Evolutionary conservation across 23 red algal species (phyloP), one percentile per base, ranked within the genome.

Genomic region (Agarophyton chilense): DNA sequence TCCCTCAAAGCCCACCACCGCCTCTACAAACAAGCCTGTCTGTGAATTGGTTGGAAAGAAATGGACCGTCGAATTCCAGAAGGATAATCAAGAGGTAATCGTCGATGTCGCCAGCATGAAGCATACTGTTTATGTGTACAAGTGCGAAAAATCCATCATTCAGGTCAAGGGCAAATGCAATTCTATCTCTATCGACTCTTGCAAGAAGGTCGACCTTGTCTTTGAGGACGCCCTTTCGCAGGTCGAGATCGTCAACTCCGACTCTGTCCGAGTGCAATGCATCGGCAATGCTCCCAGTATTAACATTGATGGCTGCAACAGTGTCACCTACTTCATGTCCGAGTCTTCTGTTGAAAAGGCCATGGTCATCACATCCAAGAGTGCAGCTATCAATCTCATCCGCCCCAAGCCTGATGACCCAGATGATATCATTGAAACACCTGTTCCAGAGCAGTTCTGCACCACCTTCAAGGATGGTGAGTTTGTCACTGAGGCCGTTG

Each of bases 121-220:
- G 80, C 90, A 97, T 43, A 87, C 95, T 24, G 95, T 97, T n/a
- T 97, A 97, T 77, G 86, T 97, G n/a, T 97, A 97, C 72, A 68
- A 79, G 57, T 97, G 95, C 80, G 79, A 93, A 21, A 93, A 97
- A 81, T 86, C 72, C 28, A 66, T 87, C 33, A 78, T 97, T 17
- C 84, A 94, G 63, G 72, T 97, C 58, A 97, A 89, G 78, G 88
- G 89, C 39, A 97, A 97, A 36, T 72, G 70, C 33, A 97, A 97
- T 73, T 92, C 87, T 35, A 97, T 97, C 58, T 86, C 87, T 38
- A 93, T 97, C 35, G 95, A 97, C 71, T 79, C 60, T 41, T 97
- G 95, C 76, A 92, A 92, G 47, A 97, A 97, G 90, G 79, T 93
- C 35, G 87, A 88, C 25, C 76, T 93, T 58, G 80, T 97, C 21